phyloP scores from a whole-genome alignment of 352 stramenopile genomes.

The Phytopythium kandeliae region DNA sequence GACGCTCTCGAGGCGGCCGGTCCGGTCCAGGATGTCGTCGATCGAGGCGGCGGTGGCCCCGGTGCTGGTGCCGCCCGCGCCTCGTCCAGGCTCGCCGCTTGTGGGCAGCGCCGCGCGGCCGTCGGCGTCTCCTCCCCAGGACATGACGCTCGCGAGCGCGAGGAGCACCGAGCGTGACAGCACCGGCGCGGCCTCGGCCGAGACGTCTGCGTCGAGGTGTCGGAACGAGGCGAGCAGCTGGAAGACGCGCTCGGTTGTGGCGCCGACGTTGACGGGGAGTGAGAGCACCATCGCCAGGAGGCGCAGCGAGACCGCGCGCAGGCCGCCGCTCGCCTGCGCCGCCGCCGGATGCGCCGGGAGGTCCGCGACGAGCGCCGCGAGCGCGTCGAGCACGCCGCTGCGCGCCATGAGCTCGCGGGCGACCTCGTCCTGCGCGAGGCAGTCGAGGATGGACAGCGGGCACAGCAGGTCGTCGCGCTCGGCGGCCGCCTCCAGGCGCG shows the following conservation, averaged over 20 bases:
- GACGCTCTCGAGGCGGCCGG: conserved; percentile 34
- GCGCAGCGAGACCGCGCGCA: conserved; percentile 30
- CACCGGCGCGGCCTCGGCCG: conserved; percentile 6
- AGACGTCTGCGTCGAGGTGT: conserved; percentile 13
- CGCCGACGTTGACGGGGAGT: conserved; percentile 32
- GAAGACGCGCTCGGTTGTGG: conserved; percentile 39
- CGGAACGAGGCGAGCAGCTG: conserved; percentile 47
- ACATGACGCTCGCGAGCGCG: conserved; percentile 49
- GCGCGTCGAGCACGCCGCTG: conserved; percentile 25
- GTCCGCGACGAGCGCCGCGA: conserved; percentile 21
- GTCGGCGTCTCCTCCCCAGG: conserved; percentile 39
- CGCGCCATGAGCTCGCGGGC: conserved; percentile 36
- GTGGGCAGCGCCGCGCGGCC: background rate
- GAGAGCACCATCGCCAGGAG: conserved; percentile 55
- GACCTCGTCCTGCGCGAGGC: conserved; percentile 22
- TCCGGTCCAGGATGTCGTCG: conserved; percentile 45
- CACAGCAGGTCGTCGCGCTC: conserved; percentile 33
- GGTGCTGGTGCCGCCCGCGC: too few relatives aligned
- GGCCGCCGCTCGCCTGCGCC: conserved; percentile 1
- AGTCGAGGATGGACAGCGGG: conserved; percentile 28
- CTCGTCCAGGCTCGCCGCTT: background rate
- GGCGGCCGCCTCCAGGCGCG: conserved; percentile 11
- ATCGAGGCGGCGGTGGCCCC: conserved; percentile 5
- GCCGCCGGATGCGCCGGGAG: background rate
- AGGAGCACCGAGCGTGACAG: conserved; percentile 61